Evolutionary conservation across 2,329 filamentous ascomycete species (phyloP).

Genomic region (Albophoma yamanashiensis): DNA sequence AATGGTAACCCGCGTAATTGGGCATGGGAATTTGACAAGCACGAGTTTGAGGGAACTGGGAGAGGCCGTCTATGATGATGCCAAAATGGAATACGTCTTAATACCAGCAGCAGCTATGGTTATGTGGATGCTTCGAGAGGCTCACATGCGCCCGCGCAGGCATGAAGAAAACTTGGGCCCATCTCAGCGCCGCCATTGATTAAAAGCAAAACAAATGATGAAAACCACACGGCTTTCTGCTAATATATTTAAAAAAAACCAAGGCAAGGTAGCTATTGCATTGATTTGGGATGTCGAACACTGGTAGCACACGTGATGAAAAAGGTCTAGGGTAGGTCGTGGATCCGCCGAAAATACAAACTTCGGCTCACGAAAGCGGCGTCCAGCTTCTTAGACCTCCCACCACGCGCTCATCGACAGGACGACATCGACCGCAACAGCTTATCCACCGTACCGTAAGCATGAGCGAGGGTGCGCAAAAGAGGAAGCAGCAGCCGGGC

Average conservation of each 20-base stretch:
- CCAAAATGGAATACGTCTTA: too few species aligned
- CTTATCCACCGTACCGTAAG: not conserved
- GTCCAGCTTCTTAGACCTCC: not conserved
- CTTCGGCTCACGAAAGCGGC: not conserved
- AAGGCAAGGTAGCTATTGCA: not conserved
- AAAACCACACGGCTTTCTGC: not conserved
- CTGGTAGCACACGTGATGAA: not conserved
- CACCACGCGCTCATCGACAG: not conserved
- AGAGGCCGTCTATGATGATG: not conserved
- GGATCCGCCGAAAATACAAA: not conserved
- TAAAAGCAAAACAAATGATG: not conserved
- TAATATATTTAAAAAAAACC: not conserved
- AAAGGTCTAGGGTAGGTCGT: not conserved
- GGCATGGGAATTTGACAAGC: too few species aligned
- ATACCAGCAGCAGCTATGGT: too few species aligned
- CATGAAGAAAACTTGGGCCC: not conserved
- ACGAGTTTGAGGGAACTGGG: not conserved
- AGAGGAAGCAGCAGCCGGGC: slow-evolving; percentile 23
- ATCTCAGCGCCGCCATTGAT: not conserved
- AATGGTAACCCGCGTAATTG: not conserved
- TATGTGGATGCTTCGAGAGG: not conserved
- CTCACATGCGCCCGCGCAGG: not conserved
- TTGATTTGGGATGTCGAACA: not conserved
- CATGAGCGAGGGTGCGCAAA: slow-evolving; percentile 21
- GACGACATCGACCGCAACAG: not conserved